phyloP scores from a whole-genome alignment of 2,329 filamentous ascomycete genomes.

The Exophiala calicioides region DNA sequence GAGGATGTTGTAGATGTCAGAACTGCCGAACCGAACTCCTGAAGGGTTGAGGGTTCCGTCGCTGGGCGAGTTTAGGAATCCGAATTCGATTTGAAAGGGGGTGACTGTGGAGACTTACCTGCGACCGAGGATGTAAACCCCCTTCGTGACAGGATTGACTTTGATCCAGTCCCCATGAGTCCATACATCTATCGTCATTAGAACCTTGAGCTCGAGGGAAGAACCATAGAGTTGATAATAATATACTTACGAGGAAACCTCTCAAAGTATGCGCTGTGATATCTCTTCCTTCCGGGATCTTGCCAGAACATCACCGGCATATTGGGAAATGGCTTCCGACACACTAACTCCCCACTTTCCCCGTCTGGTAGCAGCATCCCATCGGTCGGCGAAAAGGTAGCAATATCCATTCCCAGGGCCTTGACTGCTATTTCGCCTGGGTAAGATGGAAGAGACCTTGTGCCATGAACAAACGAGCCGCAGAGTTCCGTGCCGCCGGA shows the following conservation, averaged over 20 bases:
- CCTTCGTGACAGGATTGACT: conserved; percentile 9
- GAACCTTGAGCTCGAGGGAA: neutral
- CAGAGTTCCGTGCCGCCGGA: conserved; percentile 36
- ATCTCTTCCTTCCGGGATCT: conserved; percentile 55
- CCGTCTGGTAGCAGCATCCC: conserved; percentile 44
- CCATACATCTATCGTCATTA: conserved; percentile 10
- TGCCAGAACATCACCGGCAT: conserved; percentile 67
- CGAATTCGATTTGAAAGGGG: too few species aligned
- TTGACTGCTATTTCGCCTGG: conserved; percentile 58
- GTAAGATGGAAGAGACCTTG: conserved; percentile 67
- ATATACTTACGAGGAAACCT: conserved; percentile 17
- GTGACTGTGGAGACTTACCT: conserved; percentile 4
- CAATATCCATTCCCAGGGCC: conserved; percentile 45
- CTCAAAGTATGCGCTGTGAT: conserved; percentile 39
- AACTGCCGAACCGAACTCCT: conserved; percentile 85
- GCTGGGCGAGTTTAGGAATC: conserved; percentile 38
- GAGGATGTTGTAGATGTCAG: conserved; percentile 80
- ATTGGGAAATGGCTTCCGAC: conserved; percentile 71
- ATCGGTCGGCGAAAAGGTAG: conserved; percentile 6
- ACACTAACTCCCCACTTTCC: conserved; percentile 72
- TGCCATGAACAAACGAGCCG: conserved; percentile 50
- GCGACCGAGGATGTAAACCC: conserved; percentile 14
- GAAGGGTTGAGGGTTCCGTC: conserved; percentile 64
- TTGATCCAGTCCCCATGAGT: conserved; percentile 67
- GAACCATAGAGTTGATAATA: too few species aligned